Percentiles rank a stretch among this genome's conserved stretches.
These are phyloP conservation scores for Larix kaempferi DNA, from an alignment of 75 land plant genomes.

Conservation along the genomic window DNA sequence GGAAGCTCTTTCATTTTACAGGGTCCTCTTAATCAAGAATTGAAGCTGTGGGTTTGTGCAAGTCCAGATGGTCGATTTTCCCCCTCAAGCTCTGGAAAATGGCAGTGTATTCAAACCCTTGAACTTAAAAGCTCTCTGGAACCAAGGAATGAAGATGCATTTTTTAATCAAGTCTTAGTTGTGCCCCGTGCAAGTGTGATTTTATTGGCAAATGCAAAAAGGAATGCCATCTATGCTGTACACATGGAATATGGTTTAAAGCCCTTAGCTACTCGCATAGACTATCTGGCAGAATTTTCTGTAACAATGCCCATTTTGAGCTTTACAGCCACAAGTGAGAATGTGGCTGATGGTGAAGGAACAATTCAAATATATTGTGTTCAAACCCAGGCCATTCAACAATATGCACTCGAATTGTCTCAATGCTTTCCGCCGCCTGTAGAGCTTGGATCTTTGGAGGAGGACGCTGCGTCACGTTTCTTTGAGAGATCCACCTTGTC, in stretches of 20 bases:
- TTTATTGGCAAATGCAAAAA: constrained; percentile 87
- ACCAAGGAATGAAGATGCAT: constrained; percentile 57
- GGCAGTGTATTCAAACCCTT: constrained; percentile 80
- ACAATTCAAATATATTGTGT: constrained; percentile 78
- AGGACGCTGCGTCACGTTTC: constrained; percentile 21
- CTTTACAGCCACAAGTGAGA: constrained; percentile 73
- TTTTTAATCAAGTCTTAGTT: constrained; percentile 82
- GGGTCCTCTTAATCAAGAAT: constrained; percentile 71
- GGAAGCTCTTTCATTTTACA: not conserved
- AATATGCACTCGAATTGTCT: constrained; percentile 73
- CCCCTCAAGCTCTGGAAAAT: constrained; percentile 61
- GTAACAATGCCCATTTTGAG: constrained; percentile 80
- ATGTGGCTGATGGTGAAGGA: constrained; percentile 52
- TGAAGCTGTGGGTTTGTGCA: constrained; percentile 71
- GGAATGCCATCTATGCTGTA: constrained; percentile 83
- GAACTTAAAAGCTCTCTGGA: constrained; percentile 71
- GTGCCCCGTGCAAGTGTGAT: constrained; percentile 74
- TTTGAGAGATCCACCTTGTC: constrained; percentile 16
- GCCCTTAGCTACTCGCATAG: constrained; percentile 66
- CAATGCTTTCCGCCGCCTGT: constrained; percentile 71
- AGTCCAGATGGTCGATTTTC: constrained; percentile 75
- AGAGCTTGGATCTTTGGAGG: constrained; percentile 25
- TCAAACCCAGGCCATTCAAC: constrained; percentile 95
- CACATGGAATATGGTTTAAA: constrained; percentile 69
- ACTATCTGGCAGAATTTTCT: constrained; percentile 87